phyloP scores from a whole-genome alignment of 2,329 filamentous ascomycete genomes.

The Verticillium nonalfalfae region DNA sequence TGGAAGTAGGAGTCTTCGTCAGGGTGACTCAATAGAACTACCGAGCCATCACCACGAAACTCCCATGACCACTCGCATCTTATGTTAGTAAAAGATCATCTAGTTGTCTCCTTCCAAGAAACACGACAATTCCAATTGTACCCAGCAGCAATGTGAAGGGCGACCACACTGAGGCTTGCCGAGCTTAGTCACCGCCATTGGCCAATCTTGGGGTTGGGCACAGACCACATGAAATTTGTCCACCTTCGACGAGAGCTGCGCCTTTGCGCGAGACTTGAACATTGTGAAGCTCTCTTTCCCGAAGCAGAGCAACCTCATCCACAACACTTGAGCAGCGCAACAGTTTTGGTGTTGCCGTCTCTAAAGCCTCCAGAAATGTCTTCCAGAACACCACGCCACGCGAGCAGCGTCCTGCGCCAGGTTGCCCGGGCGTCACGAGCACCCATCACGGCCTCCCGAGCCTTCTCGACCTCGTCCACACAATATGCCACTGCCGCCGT shows the following conservation, averaged over 20 bases:
- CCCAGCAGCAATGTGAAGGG: too few relatives aligned
- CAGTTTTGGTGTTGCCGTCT: neutral
- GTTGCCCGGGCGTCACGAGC: conserved; percentile 7
- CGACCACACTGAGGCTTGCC: neutral
- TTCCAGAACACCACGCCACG: conserved; percentile 10
- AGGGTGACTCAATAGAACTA: too few relatives aligned
- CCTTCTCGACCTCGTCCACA: conserved; percentile 19
- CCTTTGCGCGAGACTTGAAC: neutral
- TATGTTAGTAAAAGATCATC: too few relatives aligned
- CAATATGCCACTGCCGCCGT: conserved; percentile 18
- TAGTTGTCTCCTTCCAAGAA: too few relatives aligned
- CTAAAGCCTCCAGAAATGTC: conserved; percentile 5
- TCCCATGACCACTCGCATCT: too few relatives aligned
- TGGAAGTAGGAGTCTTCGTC: too few relatives aligned
- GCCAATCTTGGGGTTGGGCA: neutral
- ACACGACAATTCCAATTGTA: too few relatives aligned
- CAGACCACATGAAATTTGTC: neutral
- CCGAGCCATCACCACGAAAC: too few relatives aligned
- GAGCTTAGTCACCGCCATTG: neutral
- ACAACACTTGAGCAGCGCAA: neutral
- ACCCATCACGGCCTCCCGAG: conserved; percentile 5
- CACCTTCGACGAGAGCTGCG: neutral
- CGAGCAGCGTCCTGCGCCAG: conserved; percentile 10
- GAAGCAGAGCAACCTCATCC: neutral
- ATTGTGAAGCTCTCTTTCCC: neutral